These are phyloP conservation scores for Kewa caespitosa DNA, from an alignment of 179 eudicot species.

Conservation along the genomic window DNA sequence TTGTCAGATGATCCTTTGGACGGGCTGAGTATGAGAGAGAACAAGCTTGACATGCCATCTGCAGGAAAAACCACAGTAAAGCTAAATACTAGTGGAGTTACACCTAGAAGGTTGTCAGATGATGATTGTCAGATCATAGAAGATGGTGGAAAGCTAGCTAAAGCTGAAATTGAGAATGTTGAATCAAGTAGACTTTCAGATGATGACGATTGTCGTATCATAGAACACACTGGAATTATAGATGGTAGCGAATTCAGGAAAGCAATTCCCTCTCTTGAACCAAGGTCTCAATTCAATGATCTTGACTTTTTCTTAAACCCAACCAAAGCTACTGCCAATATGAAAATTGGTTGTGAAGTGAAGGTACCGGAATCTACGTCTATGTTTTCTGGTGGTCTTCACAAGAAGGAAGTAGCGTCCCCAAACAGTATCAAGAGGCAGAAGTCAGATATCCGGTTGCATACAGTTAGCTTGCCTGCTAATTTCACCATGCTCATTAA, in stretches of 20 bases:
- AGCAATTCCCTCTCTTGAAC: conserved; percentile 31
- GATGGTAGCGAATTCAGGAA: conserved; percentile 26
- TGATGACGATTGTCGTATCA: conserved; percentile 37
- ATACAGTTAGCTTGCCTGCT: conserved; percentile 49
- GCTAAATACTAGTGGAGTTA: conserved; percentile 23
- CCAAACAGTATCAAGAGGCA: conserved; percentile 26
- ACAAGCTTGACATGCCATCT: conserved; percentile 41
- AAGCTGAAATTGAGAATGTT: conserved; percentile 16
- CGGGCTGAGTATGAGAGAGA: conserved; percentile 34
- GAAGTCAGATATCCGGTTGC: conserved; percentile 40
- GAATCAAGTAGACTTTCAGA: conserved; percentile 29
- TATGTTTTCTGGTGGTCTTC: conserved; percentile 25
- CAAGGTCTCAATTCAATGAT: conserved; percentile 50
- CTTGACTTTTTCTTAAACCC: conserved; percentile 78
- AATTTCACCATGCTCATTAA: conserved; percentile 41
- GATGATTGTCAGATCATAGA: conserved; percentile 37
- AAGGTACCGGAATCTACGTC: conserved; percentile 30
- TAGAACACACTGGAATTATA: conserved; percentile 33
- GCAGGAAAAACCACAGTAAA: conserved; percentile 22
- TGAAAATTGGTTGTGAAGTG: conserved; percentile 31
- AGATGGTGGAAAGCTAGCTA: conserved; percentile 7
- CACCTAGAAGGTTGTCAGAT: conserved; percentile 23
- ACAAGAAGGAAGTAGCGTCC: conserved; percentile 30
- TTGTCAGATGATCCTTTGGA: conserved; percentile 40
- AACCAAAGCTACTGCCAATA: conserved; percentile 32